A percentile compares a stretch with the other conserved stretches of the same genome.
Evolutionary conservation across 164 flowering plant genomes (phyloP).

Genomic region (Santalum album): DNA sequence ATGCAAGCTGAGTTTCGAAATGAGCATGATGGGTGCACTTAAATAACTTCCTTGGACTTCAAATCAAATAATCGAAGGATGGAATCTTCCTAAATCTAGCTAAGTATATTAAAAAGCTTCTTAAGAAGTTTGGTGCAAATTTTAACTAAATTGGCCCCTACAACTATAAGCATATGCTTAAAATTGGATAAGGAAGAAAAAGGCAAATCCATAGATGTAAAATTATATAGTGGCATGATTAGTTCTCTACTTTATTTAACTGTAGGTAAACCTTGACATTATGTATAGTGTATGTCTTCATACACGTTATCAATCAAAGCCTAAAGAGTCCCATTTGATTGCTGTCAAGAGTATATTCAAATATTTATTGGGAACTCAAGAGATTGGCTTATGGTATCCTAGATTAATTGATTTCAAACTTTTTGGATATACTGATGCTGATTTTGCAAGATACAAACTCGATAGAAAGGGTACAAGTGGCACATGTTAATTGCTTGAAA

Average conservation of each 20-base stretch:
- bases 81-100: not conserved
- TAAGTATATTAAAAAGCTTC: not conserved
- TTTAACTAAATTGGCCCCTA: not conserved
- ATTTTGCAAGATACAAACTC: too few species aligned
- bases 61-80: not conserved
- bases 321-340: not conserved
- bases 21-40: not conserved
- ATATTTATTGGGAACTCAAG: not conserved
- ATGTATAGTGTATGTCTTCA: not conserved
- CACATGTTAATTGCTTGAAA: too few species aligned
- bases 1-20: not conserved
- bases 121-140: not conserved
- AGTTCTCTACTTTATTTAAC: not conserved
- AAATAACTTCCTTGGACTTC: not conserved
- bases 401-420: too few species aligned
- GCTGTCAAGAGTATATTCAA: not conserved
- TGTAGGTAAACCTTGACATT: not conserved
- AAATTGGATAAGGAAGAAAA: not conserved
- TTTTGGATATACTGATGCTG: too few species aligned
- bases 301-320: not conserved
- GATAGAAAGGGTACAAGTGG: too few species aligned
- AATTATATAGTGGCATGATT: not conserved
- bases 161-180: not conserved
- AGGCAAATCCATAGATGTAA: not conserved
- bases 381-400: not conserved